phyloP scores from a whole-genome alignment of 257 asterid species.

The Parsonsia alboflavescens region DNA sequence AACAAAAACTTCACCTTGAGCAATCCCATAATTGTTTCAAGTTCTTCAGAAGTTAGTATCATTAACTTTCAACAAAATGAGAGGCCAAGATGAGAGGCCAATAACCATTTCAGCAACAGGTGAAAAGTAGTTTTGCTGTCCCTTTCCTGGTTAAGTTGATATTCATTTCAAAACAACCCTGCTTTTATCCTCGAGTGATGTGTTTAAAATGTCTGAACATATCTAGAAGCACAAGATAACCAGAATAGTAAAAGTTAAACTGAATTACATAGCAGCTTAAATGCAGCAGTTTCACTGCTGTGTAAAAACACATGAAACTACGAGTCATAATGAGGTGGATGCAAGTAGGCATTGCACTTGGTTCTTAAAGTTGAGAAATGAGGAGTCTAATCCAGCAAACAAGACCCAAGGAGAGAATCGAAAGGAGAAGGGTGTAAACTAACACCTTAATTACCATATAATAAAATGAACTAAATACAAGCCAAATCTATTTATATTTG shows the following conservation, averaged over 20 bases:
- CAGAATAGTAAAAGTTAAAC: background rate
- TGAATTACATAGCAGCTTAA: background rate
- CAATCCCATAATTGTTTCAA: background rate
- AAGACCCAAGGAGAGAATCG: background rate
- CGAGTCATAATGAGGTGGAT: background rate
- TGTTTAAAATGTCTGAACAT: background rate
- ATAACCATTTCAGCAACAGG: background rate
- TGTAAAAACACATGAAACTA: background rate
- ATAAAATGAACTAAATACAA: background rate
- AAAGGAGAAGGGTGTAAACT: background rate
- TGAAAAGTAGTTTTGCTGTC: background rate
- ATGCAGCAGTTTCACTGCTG: background rate
- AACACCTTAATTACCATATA: background rate
- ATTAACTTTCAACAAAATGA: background rate
- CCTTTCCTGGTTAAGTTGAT: background rate
- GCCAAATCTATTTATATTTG: slow-evolving; percentile 4
- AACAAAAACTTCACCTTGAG: too few species aligned
- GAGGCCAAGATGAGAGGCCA: background rate
- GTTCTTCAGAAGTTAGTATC: background rate
- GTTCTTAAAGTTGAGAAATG: background rate
- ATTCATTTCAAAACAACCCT: background rate
- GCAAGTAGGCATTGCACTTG: background rate
- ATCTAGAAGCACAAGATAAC: background rate
- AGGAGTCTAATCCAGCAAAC: background rate
- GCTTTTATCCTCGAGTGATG: background rate